Evolutionary conservation across 176 grass and related monocot genomes (phyloP).

Genomic region (Hordeum vulgare): MorexV3_pseudomolecules_assembly NC_058522.1:465273469-465273968

Average conservation of each 20-base stretch:
- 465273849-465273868: neutral
- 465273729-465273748: neutral
- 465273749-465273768: neutral
- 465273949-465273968: neutral
- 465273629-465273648: neutral
- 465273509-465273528: neutral
- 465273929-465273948: neutral
- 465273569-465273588: no score
- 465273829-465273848: neutral
- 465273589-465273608: no score
- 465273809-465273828: no score
- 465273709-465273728: neutral
- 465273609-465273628: neutral
- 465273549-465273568: no score
- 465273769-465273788: neutral
- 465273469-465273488: no score
- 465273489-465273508: neutral
- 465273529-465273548: neutral
- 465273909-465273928: neutral
- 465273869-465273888: neutral
- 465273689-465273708: neutral
- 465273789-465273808: no score
- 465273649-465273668: no score
- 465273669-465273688: neutral
- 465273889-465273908: neutral